Conservation (phyloP, 164 flowering plant genomes). For the Paratinospora sagittata region DNA sequence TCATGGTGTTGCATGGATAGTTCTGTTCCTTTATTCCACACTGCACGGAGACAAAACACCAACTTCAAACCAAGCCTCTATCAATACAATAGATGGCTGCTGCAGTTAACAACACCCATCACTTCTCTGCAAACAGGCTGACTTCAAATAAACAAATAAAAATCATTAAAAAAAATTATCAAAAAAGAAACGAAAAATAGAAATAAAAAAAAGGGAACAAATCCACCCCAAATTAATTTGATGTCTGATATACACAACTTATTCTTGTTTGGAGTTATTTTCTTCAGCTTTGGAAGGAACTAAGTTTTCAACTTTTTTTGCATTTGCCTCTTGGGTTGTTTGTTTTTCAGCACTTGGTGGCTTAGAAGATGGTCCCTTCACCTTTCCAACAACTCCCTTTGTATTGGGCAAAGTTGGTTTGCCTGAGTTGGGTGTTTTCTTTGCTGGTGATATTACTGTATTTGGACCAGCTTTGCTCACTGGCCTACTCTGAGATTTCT, state of each 20-base stretch:
- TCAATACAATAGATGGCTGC: constrained; percentile 5
- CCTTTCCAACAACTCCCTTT: constrained; percentile 31
- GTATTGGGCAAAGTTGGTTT: constrained; percentile 37
- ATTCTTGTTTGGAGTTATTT: constrained; percentile 15
- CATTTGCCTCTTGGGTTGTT: constrained; percentile 10
- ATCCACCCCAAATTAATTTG: neutral
- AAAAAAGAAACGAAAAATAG: no score
- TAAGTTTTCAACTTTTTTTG: constrained; percentile 13
- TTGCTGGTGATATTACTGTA: constrained; percentile 13
- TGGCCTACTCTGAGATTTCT: constrained; percentile 32
- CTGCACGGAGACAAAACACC: constrained; percentile 12
- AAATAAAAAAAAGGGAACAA: neutral
- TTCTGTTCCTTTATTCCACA: constrained; percentile 21
- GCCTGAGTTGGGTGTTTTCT: constrained; percentile 26
- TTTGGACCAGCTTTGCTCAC: constrained; percentile 24
- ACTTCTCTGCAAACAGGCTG: constrained; percentile 1
- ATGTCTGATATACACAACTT: neutral
- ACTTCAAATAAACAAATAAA: constrained; percentile 10
- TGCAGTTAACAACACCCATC: neutral
- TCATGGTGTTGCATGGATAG: constrained; percentile 2
- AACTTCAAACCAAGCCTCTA: constrained; percentile 12
- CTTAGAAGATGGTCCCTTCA: constrained; percentile 40
- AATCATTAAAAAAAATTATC: no score
- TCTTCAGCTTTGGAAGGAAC: constrained; percentile 18
- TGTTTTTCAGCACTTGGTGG: constrained; percentile 40